These are phyloP conservation scores for Scytalidium lignicola DNA, from an alignment of 2,329 filamentous ascomycete species.

Conservation along the genomic window DNA sequence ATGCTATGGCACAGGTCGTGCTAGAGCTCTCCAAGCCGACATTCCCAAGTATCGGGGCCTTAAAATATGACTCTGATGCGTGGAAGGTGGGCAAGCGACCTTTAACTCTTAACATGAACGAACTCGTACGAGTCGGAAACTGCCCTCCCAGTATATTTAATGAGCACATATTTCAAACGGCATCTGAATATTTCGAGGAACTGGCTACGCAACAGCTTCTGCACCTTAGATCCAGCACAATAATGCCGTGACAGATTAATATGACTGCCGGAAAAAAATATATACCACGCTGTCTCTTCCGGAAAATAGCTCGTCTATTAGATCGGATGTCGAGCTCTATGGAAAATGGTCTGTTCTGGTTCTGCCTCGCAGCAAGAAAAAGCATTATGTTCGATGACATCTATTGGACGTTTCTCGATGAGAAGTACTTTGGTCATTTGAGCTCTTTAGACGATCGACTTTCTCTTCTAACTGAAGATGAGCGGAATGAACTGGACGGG, in stretches of 20 bases:
- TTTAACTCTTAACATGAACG: slow-evolving; percentile 37
- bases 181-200: slow-evolving; percentile 33
- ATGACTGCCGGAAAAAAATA: slow-evolving; percentile 30
- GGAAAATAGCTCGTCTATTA: slow-evolving; percentile 23
- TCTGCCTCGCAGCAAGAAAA: slow-evolving; percentile 30
- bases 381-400: no score
- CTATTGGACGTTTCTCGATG: slow-evolving; percentile 28
- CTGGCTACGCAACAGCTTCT: slow-evolving; percentile 36
- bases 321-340: slow-evolving; percentile 30
- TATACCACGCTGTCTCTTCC: slow-evolving; percentile 29
- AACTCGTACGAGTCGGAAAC: slow-evolving; percentile 24
- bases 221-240: slow-evolving; percentile 34
- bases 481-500: slow-evolving; percentile 22
- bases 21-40: slow-evolving; percentile 10
- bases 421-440: slow-evolving; percentile 10
- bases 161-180: slow-evolving; percentile 20
- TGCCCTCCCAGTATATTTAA: slow-evolving; percentile 17
- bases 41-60: slow-evolving; percentile 13
- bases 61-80: not conserved
- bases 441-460: slow-evolving; percentile 3
- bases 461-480: slow-evolving; percentile 15
- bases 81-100: slow-evolving; percentile 29
- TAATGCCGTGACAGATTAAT: slow-evolving; percentile 28
- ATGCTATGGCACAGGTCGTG: slow-evolving; percentile 10
- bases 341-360: slow-evolving; percentile 26